Evolutionary conservation across 176 grass and related monocot species (phyloP).

Genomic region (Cymbopogon citratus): DNA sequence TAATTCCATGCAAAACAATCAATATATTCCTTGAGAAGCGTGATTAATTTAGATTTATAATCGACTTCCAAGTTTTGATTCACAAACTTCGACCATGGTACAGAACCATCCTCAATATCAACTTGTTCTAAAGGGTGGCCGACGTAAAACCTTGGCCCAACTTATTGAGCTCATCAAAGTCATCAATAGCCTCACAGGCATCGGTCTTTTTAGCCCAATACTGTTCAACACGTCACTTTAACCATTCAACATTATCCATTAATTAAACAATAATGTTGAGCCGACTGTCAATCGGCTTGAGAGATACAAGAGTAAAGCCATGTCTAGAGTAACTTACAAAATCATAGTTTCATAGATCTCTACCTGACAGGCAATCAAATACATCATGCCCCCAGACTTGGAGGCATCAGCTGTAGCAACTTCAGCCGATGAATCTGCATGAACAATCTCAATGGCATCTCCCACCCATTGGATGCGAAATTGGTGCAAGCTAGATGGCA

Average conservation of each 20-base stretch:
- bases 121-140: not conserved
- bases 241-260: not conserved
- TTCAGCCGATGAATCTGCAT: not conserved
- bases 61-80: not conserved
- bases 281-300: not conserved
- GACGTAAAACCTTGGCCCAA: not conserved
- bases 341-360: not conserved
- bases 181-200: not conserved
- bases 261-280: not conserved
- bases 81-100: not conserved
- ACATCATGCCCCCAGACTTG: no score
- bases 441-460: not conserved
- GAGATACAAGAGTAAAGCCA: no score
- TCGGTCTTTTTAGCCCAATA: not conserved
- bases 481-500: not conserved
- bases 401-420: not conserved
- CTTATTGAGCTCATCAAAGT: not conserved
- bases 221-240: not conserved
- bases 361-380: not conserved
- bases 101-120: not conserved
- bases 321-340: not conserved
- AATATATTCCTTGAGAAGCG: not conserved
- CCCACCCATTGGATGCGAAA: not conserved
- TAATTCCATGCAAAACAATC: not conserved
- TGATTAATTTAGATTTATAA: not conserved